These are phyloP conservation scores for Platanus orientalis DNA, from an alignment of 164 flowering plant species.

Conservation along the genomic window DNA sequence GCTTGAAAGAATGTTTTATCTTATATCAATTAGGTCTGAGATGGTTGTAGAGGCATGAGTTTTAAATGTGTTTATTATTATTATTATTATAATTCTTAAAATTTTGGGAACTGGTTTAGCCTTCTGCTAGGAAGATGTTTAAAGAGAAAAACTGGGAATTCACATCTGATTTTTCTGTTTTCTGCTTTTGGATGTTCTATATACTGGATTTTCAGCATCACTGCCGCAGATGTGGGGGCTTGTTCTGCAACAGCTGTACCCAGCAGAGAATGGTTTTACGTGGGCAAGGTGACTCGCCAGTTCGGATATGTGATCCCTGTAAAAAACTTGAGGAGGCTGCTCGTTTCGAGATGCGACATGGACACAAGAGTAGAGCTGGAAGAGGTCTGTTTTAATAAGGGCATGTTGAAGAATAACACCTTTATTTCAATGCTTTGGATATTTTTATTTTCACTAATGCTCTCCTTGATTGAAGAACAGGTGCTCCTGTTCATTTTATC, in stretches of 20 bases:
- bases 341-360: slow-evolving; percentile 81
- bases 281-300: slow-evolving; percentile 97
- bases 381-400: slow-evolving; percentile 37
- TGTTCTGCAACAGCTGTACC: slow-evolving; percentile 86
- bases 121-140: background rate
- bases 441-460: background rate
- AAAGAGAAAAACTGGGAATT: background rate
- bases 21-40: no score
- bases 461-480: background rate
- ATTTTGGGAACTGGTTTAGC: background rate
- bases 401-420: background rate
- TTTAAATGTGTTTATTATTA: background rate
- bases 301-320: slow-evolving; percentile 93
- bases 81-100: no score
- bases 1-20: no score
- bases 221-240: slow-evolving; percentile 93
- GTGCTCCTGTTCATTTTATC: background rate
- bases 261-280: slow-evolving; percentile 76
- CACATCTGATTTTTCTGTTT: slow-evolving; percentile 2
- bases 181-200: slow-evolving; percentile 1
- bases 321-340: slow-evolving; percentile 93
- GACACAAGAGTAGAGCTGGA: slow-evolving; percentile 52
- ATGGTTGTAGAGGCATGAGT: no score
- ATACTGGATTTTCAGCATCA: slow-evolving; percentile 69
- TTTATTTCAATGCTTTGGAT: background rate